A percentile compares a stretch with the other conserved stretches of the same genome.
phyloP scores from a whole-genome alignment of 129 eudicot species.

The Chrysanthemum seticuspe region DNA sequence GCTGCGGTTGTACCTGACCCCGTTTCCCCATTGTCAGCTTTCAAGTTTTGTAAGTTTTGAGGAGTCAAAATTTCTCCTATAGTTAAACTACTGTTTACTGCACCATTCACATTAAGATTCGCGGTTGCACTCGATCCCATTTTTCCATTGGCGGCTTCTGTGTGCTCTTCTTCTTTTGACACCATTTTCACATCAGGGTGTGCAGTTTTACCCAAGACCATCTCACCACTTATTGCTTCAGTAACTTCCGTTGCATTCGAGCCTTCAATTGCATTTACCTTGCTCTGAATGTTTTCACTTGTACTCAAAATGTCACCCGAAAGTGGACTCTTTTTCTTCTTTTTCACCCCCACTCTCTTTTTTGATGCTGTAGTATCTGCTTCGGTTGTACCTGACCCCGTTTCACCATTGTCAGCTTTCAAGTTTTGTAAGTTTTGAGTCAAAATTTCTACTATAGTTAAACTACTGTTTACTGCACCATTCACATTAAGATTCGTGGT shows the following conservation, averaged over 20 bases:
- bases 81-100: neutral
- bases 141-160: no score
- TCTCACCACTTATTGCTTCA: conserved; percentile 6
- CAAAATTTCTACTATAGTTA: no score
- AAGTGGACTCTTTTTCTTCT: conserved; percentile 7
- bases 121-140: neutral
- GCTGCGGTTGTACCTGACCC: conserved; percentile 16
- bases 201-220: conserved; percentile 1
- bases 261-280: neutral
- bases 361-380: neutral
- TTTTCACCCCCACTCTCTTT: conserved; percentile 12
- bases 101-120: conserved; percentile 14
- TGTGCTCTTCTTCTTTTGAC: neutral
- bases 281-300: neutral
- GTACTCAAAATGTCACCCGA: conserved; percentile 17
- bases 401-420: conserved; percentile 17
- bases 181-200: conserved; percentile 11
- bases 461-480: neutral
- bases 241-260: neutral
- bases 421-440: neutral
- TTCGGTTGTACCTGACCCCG: conserved; percentile 21
- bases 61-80: conserved; percentile 18
- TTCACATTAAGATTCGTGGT: conserved; percentile 10
- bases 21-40: conserved; percentile 3
- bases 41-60: neutral